Percentiles rank a stretch among this genome's conserved stretches.
These are phyloP conservation scores for Polygonum maritimum DNA, from an alignment of 148 eudicot genomes.

Conservation along the genomic window DNA sequence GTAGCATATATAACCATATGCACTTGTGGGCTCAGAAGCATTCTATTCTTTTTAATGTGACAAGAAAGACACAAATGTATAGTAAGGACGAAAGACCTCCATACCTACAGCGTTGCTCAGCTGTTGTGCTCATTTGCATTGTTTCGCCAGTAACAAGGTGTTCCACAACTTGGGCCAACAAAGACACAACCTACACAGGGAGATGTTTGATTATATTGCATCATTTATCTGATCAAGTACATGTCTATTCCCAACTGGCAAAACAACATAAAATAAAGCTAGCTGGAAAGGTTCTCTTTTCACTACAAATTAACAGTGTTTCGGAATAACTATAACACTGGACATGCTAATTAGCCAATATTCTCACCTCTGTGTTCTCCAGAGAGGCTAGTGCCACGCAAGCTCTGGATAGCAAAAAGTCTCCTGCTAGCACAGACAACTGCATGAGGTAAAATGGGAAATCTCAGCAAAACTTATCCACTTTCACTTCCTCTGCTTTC, in stretches of 20 bases:
- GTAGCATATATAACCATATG: neutral
- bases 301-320: neutral
- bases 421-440: constrained; percentile 12
- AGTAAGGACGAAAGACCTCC: constrained; percentile 13
- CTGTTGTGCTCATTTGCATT: constrained; percentile 87
- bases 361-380: constrained; percentile 60
- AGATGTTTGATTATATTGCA: constrained; percentile 3
- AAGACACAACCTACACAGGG: constrained; percentile 64
- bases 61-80: neutral
- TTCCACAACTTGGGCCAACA: constrained; percentile 76
- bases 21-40: neutral
- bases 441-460: neutral
- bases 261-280: neutral
- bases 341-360: neutral
- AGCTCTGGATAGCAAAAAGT: constrained; percentile 12
- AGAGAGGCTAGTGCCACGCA: constrained; percentile 30
- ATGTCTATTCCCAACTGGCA: neutral
- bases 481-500: neutral
- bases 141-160: constrained; percentile 98
- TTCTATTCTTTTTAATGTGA: neutral
- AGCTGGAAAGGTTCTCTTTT: neutral
- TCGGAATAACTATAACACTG: neutral
- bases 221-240: neutral
- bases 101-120: constrained; percentile 84
- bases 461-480: neutral